phyloP scores from a whole-genome alignment of 2,329 filamentous ascomycete species.

The Colletotrichum sp. region DNA sequence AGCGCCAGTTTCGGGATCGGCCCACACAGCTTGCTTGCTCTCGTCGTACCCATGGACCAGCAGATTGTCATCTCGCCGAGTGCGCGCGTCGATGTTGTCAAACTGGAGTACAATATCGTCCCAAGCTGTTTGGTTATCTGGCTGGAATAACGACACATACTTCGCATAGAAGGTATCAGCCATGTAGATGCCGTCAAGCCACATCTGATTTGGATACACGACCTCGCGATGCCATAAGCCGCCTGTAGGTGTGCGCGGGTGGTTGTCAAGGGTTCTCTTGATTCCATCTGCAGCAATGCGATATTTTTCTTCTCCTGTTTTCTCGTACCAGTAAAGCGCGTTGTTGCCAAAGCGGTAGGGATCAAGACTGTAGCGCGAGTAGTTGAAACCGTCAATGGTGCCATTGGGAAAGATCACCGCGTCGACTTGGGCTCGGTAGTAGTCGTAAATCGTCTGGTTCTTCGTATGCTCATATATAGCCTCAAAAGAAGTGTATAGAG shows the following conservation, averaged over 20 bases:
- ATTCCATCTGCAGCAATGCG: constrained; percentile 51
- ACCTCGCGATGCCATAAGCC: constrained; percentile 59
- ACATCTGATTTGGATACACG: constrained; percentile 59
- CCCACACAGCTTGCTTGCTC: constrained; percentile 53
- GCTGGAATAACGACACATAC: constrained; percentile 42
- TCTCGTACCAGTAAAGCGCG: constrained; percentile 53
- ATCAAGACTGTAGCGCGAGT: constrained; percentile 53
- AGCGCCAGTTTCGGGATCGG: constrained; percentile 52
- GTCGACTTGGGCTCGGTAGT: constrained; percentile 51
- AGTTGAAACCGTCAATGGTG: constrained; percentile 50
- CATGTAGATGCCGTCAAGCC: constrained; percentile 62
- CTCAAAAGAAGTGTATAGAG: constrained; percentile 52
- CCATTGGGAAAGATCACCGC: constrained; percentile 52
- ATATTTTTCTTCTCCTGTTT: constrained; percentile 52
- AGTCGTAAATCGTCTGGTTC: constrained; percentile 47
- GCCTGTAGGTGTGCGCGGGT: constrained; percentile 53
- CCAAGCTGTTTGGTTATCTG: constrained; percentile 43
- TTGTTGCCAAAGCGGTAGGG: constrained; percentile 60
- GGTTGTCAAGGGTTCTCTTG: constrained; percentile 49
- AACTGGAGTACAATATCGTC: constrained; percentile 50
- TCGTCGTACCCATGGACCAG: constrained; percentile 62
- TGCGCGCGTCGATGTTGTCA: constrained; percentile 48
- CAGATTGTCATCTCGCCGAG: constrained; percentile 41
- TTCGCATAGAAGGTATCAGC: constrained; percentile 47
- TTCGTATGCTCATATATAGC: constrained; percentile 46